Evolutionary conservation across 2,329 filamentous ascomycete genomes (phyloP), one percentile per base, ranked within the genome.

Genomic region (Neofusicoccum parvum): DNA sequence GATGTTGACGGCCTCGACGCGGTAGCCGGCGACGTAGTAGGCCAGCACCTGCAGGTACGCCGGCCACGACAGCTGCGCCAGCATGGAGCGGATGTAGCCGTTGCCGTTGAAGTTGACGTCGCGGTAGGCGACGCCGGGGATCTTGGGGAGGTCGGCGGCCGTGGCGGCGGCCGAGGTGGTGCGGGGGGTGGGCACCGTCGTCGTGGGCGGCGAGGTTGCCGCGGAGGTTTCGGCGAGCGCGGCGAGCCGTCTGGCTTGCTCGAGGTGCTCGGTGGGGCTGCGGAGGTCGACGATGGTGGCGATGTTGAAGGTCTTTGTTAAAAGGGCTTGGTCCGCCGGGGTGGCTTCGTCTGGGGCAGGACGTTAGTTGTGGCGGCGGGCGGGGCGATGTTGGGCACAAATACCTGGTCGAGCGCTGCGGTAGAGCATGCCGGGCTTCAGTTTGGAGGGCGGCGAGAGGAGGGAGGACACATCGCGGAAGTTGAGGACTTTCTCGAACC

Each of bases 201-300:
- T 37, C 34, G 56, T 34, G 67, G 82, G 81, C 5, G 81, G 79
- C 58, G 83, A 75, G 37, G 37, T 15, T 12, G 37, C 37, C 11
- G 10, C 39, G 32, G 58, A 78, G 75, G 56, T 82, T 15, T n/a
- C 20, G 43, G 48, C 36, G 23, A 74, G 41, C 23, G 56, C 67
- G 82, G 81, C 75, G 36, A 85, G 85, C 74, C 90, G 92, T 66
- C 87, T 82, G 12, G 86, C 84, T 72, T 90, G 88, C 73, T 88
- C 86, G 68, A 87, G 81, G 72, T 92, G 90, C 76, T 94, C 92
- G 23, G 91, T 92, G 70, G 89, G 87, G 68, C 92, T 92, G 65
- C 93, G 86, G 11, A 96, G 81, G 79, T 96, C 93, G 67, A 96
- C 85, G 46, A 96, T 86, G 2, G 88, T 92, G 69, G 83, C 86